Evolutionary conservation across 2,329 filamentous ascomycete genomes (phyloP).

Genomic region (Penicillium sp.): DNA sequence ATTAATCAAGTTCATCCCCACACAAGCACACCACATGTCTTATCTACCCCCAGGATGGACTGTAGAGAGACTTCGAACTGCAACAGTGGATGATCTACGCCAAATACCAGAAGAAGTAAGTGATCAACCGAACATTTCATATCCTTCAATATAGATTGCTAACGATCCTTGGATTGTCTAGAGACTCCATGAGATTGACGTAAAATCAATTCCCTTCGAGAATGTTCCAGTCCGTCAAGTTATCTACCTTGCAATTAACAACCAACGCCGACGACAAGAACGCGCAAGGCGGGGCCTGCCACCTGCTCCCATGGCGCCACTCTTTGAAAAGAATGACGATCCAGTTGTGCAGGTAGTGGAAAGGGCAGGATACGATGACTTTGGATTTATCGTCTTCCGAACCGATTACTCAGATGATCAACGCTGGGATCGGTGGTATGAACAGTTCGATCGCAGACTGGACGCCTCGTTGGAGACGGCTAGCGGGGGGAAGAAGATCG

Average conservation of each 20-base stretch:
- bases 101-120: not conserved
- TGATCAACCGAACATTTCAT: not conserved
- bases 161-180: not conserved
- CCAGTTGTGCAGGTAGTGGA: not conserved
- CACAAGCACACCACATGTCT: not conserved
- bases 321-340: not conserved
- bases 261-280: no score
- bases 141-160: not conserved
- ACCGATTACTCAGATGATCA: not conserved
- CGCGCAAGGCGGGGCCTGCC: not conserved
- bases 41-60: not conserved
- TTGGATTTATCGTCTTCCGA: not conserved
- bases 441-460: not conserved
- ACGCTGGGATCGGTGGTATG: not conserved
- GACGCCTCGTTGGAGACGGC: not conserved
- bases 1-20: no score
- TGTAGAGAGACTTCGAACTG: not conserved
- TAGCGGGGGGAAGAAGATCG: not conserved
- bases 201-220: not conserved
- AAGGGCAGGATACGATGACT: not conserved
- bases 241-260: no score
- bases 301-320: not conserved
- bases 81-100: not conserved
- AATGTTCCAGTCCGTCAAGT: not conserved
- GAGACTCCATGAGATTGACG: not conserved